These are phyloP conservation scores for Trichoderma sp. DNA, from an alignment of 2,329 filamentous ascomycete genomes.

Conservation along the genomic window DNA sequence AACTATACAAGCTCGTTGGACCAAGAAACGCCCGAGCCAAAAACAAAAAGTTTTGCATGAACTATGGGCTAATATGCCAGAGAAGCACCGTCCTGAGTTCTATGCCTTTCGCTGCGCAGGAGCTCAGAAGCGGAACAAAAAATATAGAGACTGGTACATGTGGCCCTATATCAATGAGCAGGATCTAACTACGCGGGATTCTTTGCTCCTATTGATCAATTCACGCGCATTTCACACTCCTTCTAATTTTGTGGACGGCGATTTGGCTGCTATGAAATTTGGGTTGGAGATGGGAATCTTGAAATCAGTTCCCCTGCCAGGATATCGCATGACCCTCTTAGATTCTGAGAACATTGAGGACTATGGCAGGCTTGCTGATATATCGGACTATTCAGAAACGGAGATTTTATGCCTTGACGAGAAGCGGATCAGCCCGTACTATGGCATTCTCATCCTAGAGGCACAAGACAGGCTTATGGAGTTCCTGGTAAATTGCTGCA, in stretches of 20 bases:
- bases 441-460: constrained; percentile 53
- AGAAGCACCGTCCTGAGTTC: constrained; percentile 54
- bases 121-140: constrained; percentile 23
- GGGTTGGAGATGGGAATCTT: constrained; percentile 31
- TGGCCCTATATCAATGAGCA: constrained; percentile 61
- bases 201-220: constrained; percentile 54
- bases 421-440: constrained; percentile 44
- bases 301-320: constrained; percentile 32
- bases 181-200: constrained; percentile 48
- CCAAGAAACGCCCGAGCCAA: constrained; percentile 50
- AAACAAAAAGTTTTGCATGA: constrained; percentile 46
- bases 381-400: constrained; percentile 39
- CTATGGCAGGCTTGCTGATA: constrained; percentile 41
- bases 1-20: constrained; percentile 55
- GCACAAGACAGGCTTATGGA: constrained; percentile 48
- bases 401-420: constrained; percentile 38
- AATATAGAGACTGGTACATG: constrained; percentile 41
- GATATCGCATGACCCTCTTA: constrained; percentile 39
- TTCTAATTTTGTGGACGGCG: constrained; percentile 48
- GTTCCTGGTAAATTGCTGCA: constrained; percentile 53
- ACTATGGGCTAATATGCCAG: constrained; percentile 53
- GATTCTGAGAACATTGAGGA: constrained; percentile 29
- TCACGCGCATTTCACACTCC: constrained; percentile 51
- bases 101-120: constrained; percentile 33
- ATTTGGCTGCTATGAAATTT: constrained; percentile 39